A percentile compares a stretch with the other conserved stretches of the same genome.
These are phyloP conservation scores for Mortierella claussenii DNA, from an alignment of 192 early-diverging fungal species.

Conservation along the genomic window DNA sequence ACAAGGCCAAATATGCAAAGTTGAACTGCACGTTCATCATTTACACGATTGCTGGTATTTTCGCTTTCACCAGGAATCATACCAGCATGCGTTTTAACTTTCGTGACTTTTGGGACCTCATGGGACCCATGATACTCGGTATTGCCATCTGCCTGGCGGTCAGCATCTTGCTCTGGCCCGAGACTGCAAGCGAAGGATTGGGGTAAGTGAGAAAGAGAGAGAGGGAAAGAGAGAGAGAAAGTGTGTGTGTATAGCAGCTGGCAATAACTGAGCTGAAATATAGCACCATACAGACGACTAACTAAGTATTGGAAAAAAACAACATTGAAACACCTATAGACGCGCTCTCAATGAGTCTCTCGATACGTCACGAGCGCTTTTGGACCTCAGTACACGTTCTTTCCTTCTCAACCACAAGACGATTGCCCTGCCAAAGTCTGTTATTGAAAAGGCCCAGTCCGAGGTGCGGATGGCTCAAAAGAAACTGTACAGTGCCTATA, in stretches of 20 bases:
- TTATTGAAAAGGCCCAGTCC: conserved; percentile 35
- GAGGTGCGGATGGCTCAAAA: conserved; percentile 46
- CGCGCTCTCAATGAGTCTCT: conserved; percentile 48
- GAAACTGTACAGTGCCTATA: conserved; percentile 42
- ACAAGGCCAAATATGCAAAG: conserved; percentile 57
- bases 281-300: not conserved
- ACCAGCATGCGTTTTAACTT: conserved; percentile 14
- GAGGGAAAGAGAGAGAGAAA: too few relatives aligned
- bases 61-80: conserved; percentile 44
- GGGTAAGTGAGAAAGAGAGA: too few relatives aligned
- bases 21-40: conserved; percentile 55
- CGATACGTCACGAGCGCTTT: conserved; percentile 31
- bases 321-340: conserved; percentile 1
- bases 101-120: conserved; percentile 33
- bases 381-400: conserved; percentile 41
- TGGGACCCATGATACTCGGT: conserved; percentile 54
- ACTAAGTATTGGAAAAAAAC: too few relatives aligned
- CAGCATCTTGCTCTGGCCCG: conserved; percentile 59
- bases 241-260: not conserved
- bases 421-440: conserved; percentile 47
- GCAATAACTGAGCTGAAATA: not conserved
- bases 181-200: conserved; percentile 62
- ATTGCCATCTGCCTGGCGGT: conserved; percentile 52
- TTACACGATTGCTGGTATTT: conserved; percentile 60
- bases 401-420: conserved; percentile 51